Percentiles rank a stretch among this genome's conserved stretches.
Conservation (phyloP, 2,329 filamentous ascomycete genomes). For the Elsinoe arachidis region DNA sequence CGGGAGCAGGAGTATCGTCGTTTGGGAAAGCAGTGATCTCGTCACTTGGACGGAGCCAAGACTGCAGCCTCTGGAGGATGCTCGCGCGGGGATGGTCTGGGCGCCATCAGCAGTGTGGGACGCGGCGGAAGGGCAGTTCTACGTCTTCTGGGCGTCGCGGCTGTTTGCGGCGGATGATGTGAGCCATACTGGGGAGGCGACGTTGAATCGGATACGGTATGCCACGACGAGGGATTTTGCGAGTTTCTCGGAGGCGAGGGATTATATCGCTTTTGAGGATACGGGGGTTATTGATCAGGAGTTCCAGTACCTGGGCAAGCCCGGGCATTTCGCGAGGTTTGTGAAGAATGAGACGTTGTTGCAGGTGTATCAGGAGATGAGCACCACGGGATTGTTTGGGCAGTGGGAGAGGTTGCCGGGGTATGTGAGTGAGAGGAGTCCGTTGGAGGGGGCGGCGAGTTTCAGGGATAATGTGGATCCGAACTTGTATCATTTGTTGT, state of each 20-base stretch:
- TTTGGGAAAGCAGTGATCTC: slow-evolving; percentile 48
- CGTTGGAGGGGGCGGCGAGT: slow-evolving; percentile 35
- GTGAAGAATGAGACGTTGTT: slow-evolving; percentile 48
- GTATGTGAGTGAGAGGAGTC: neutral
- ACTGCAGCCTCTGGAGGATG: slow-evolving; percentile 38
- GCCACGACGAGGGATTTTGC: slow-evolving; percentile 48
- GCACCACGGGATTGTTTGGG: slow-evolving; percentile 42
- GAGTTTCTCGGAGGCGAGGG: slow-evolving; percentile 43
- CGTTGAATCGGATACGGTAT: slow-evolving; percentile 40
- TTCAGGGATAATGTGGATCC: slow-evolving; percentile 32
- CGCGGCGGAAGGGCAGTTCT: slow-evolving; percentile 36
- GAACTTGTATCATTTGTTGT: slow-evolving; percentile 33
- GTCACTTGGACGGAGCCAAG: slow-evolving; percentile 43
- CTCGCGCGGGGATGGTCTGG: slow-evolving; percentile 51
- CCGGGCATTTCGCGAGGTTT: slow-evolving; percentile 39
- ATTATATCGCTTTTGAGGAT: slow-evolving; percentile 40
- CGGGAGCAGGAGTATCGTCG: slow-evolving; percentile 45
- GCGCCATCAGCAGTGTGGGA: slow-evolving; percentile 50
- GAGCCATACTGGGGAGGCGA: slow-evolving; percentile 36
- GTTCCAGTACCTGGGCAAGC: slow-evolving; percentile 39
- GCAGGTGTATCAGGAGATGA: slow-evolving; percentile 45
- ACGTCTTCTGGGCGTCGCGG: slow-evolving; percentile 41
- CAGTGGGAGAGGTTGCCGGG: slow-evolving; percentile 32
- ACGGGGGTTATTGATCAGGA: slow-evolving; percentile 50
- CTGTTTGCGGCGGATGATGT: slow-evolving; percentile 42